These are phyloP conservation scores for Termitomyces sp. DNA, from an alignment of 1,284 basidiomycete species.

Conservation along the genomic window DNA sequence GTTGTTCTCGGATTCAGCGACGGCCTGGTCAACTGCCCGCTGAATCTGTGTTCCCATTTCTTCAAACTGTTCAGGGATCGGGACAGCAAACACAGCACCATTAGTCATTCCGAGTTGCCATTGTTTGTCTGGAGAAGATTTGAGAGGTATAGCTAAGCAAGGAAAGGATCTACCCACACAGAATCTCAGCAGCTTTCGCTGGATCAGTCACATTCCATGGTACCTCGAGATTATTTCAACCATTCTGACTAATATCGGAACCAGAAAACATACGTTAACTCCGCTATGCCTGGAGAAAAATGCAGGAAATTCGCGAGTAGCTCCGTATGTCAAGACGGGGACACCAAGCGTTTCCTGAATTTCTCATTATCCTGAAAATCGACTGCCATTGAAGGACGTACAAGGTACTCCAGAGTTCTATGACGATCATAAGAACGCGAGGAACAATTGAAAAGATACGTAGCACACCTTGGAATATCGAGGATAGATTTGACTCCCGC, in stretches of 20 bases:
- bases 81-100: constrained; percentile 82
- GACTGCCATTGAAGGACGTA: constrained; percentile 26
- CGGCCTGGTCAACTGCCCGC: constrained; percentile 78
- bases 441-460: not conserved
- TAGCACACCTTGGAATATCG: constrained; percentile 74
- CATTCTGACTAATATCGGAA: not conserved
- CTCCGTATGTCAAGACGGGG: constrained; percentile 79
- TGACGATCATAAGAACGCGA: not conserved
- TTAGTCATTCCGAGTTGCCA: constrained; percentile 59
- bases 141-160: not conserved
- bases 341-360: constrained; percentile 92
- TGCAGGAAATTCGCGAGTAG: constrained; percentile 83
- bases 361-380: constrained; percentile 1
- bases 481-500: constrained; percentile 95
- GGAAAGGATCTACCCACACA: constrained; percentile 46
- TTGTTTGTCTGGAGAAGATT: constrained; percentile 45
- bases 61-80: constrained; percentile 82
- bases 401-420: constrained; percentile 91
- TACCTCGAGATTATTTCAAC: constrained; percentile 36
- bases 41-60: constrained; percentile 69
- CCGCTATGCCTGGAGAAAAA: constrained; percentile 90
- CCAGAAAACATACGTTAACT: constrained; percentile 52
- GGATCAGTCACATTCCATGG: constrained; percentile 68
- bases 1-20: constrained; percentile 77
- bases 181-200: constrained; percentile 58